Evolutionary conservation across 169 alveolate species (phyloP).

Genomic region (Plasmodium falciparum): DNA sequence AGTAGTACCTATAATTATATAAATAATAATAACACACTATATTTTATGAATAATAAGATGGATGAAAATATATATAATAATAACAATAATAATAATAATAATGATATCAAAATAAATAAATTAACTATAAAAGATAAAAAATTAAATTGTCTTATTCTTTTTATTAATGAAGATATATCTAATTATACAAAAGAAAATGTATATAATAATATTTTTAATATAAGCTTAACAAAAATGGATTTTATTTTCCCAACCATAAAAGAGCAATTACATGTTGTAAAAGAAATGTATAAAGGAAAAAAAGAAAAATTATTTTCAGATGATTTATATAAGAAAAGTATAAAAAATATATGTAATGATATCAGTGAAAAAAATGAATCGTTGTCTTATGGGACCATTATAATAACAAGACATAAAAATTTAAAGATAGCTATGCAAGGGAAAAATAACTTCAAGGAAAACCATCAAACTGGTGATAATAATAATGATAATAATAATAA

Average conservation of each 20-base stretch:
- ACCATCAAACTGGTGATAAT: background rate
- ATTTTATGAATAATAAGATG: constrained; percentile 8
- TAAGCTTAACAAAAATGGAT: constrained; percentile 47
- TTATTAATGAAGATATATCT: constrained; percentile 38
- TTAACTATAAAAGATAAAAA: constrained; percentile 37
- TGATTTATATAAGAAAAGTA: background rate
- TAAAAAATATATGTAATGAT: background rate
- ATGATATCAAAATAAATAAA: background rate
- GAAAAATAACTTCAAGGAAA: background rate
- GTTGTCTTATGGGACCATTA: constrained; percentile 31
- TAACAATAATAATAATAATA: background rate
- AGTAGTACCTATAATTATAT: constrained; percentile 42
- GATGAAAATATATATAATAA: no score
- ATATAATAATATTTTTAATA: constrained; percentile 44
- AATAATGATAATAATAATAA: background rate
- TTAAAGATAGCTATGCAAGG: constrained; percentile 45
- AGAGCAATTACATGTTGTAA: constrained; percentile 37
- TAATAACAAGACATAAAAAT: constrained; percentile 70
- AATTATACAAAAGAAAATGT: constrained; percentile 20
- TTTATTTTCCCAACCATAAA: constrained; percentile 62
- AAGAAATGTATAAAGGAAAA: background rate
- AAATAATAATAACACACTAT: constrained; percentile 11
- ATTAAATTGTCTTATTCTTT: constrained; percentile 43
- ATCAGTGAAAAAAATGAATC: background rate
- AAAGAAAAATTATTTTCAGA: no score